Evolutionary conservation across 2,329 filamentous ascomycete genomes (phyloP).

Genomic region (Basipetospora chlamydospora): DNA sequence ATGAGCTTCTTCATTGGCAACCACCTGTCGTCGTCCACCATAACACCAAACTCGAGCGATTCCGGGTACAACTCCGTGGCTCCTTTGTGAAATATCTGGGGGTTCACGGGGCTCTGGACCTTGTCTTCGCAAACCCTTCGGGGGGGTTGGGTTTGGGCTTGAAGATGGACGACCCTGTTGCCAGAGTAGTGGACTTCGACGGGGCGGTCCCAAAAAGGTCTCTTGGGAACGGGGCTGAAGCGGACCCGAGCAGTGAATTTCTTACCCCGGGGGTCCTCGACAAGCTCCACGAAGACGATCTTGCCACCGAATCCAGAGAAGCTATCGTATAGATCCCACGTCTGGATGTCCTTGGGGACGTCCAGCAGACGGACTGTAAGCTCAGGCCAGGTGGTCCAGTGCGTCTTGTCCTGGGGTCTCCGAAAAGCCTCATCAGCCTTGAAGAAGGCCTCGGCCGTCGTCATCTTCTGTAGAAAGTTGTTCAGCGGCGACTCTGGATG

Average conservation of each 20-base stretch:
- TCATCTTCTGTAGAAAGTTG: no score
- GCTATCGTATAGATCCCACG: slow-evolving; percentile 32
- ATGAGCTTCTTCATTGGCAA: slow-evolving; percentile 38
- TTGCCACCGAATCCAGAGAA: slow-evolving; percentile 34
- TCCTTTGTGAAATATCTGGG: slow-evolving; percentile 9
- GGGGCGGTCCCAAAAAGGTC: slow-evolving; percentile 33
- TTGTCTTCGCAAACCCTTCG: background rate
- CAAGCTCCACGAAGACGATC: slow-evolving; percentile 42
- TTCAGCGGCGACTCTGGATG: no score
- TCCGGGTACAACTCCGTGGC: slow-evolving; percentile 5
- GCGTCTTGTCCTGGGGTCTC: background rate
- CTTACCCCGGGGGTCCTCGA: slow-evolving; percentile 24
- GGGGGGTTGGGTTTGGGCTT: background rate
- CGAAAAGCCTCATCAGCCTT: no score
- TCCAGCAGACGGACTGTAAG: slow-evolving; percentile 17
- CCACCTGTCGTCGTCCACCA: slow-evolving; percentile 38
- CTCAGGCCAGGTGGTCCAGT: slow-evolving; percentile 21
- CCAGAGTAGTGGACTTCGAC: slow-evolving; percentile 9
- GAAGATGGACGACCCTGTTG: background rate
- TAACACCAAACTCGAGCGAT: slow-evolving; percentile 47
- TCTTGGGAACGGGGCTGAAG: slow-evolving; percentile 42
- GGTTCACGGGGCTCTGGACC: slow-evolving; percentile 17
- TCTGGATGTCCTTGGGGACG: slow-evolving; percentile 21
- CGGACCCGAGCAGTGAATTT: slow-evolving; percentile 29
- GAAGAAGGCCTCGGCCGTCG: no score